Percentiles rank a stretch among this genome's conserved stretches.
Conservation (phyloP, 176 grass and related monocot genomes). For the Bromus sterilis region DNA sequence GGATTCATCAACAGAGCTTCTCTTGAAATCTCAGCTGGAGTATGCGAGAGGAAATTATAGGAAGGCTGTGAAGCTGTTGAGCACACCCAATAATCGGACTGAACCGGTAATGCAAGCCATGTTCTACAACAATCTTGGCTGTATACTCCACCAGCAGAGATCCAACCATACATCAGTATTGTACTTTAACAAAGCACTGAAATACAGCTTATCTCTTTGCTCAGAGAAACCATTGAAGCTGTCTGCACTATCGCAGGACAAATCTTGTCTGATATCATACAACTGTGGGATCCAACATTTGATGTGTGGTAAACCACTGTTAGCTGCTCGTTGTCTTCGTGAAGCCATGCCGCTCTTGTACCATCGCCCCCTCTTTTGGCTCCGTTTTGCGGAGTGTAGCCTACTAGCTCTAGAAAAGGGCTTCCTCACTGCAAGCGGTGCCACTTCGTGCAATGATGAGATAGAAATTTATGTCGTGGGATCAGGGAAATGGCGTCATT, state of each 20-base stretch:
- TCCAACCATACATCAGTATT: slow-evolving; percentile 52
- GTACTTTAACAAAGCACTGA: slow-evolving; percentile 81
- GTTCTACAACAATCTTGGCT: slow-evolving; percentile 90
- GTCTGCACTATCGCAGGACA: slow-evolving; percentile 66
- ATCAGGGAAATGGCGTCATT: slow-evolving; percentile 61
- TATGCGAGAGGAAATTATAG: slow-evolving; percentile 86
- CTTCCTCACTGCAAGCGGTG: slow-evolving; percentile 33
- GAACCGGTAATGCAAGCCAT: slow-evolving; percentile 64
- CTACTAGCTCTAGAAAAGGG: slow-evolving; percentile 71
- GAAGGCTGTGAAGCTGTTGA: slow-evolving; percentile 90
- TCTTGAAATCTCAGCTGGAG: slow-evolving; percentile 93
- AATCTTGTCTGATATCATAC: slow-evolving; percentile 67
- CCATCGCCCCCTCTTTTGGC: slow-evolving; percentile 70
- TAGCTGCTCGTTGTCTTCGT: slow-evolving; percentile 74
- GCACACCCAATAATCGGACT: slow-evolving; percentile 65
- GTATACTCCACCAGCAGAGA: slow-evolving; percentile 86
- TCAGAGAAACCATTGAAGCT: slow-evolving; percentile 70
- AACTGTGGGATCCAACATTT: slow-evolving; percentile 84
- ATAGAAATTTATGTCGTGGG: slow-evolving; percentile 71
- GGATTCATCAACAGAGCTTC: slow-evolving; percentile 83
- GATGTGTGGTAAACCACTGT: slow-evolving; percentile 63
- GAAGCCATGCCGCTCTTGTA: slow-evolving; percentile 57
- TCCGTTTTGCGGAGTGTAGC: slow-evolving; percentile 85
- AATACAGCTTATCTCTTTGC: slow-evolving; percentile 38
- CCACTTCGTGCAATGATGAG: slow-evolving; percentile 36